Evolutionary conservation across 2,329 filamentous ascomycete species (phyloP).

Genomic region (Talaromyces sp.): DNA sequence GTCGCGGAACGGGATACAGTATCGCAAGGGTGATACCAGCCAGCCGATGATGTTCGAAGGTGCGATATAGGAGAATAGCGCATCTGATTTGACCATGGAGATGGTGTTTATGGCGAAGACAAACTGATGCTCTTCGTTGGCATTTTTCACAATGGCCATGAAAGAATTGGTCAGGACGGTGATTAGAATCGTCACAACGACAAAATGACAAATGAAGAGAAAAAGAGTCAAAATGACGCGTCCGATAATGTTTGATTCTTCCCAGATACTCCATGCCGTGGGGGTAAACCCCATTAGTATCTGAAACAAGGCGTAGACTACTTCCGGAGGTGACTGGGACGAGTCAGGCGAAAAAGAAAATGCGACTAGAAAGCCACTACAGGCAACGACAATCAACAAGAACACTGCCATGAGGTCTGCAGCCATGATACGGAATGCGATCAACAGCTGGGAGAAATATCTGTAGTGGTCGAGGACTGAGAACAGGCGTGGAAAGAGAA

Average conservation of each 20-base stretch:
- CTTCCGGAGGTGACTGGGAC: conserved; percentile 63
- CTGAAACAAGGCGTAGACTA: conserved; percentile 91
- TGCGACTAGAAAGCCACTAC: conserved; percentile 92
- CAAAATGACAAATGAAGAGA: conserved; percentile 90
- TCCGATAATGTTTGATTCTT: conserved; percentile 73
- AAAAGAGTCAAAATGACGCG: conserved; percentile 73
- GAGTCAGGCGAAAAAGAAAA: conserved; percentile 78
- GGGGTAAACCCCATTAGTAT: conserved; percentile 95
- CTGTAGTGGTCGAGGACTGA: conserved; percentile 91
- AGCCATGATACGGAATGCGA: conserved; percentile 92
- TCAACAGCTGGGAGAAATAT: conserved; percentile 91
- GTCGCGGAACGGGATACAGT: conserved; percentile 69
- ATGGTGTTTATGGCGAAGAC: conserved; percentile 95
- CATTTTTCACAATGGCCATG: conserved; percentile 90
- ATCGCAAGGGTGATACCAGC: conserved; percentile 78
- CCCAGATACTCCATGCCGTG: conserved; percentile 88
- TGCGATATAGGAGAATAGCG: conserved; percentile 87
- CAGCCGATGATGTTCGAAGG: conserved; percentile 89
- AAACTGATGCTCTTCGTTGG: conserved; percentile 87
- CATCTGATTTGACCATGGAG: conserved; percentile 97
- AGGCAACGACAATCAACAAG: conserved; percentile 77
- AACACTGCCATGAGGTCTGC: conserved; percentile 82
- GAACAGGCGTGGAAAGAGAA: conserved; percentile 86
- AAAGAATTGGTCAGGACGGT: conserved; percentile 96
- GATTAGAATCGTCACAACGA: conserved; percentile 89